A percentile compares a stretch with the other conserved stretches of the same genome.
phyloP scores from a whole-genome alignment of 1,284 basidiomycete genomes.

The Ceratobasidium theobromae region DNA sequence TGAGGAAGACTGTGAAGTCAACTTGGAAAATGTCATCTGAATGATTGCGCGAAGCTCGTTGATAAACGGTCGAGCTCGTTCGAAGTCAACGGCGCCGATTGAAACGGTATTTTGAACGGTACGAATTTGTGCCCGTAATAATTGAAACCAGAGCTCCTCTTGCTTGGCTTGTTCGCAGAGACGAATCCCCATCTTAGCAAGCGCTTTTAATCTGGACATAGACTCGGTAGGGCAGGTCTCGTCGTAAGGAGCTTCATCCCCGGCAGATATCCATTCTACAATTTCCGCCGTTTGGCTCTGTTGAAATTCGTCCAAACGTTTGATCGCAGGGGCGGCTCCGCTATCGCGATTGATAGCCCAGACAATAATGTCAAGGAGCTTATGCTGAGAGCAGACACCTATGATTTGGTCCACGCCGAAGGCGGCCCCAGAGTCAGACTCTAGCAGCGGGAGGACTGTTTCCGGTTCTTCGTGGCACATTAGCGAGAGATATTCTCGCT shows the following conservation, averaged over 20 bases:
- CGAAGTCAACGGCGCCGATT: conserved; percentile 34
- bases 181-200: conserved; percentile 61
- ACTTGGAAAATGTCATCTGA: conserved; percentile 80
- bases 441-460: conserved; percentile 67
- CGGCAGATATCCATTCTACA: conserved; percentile 47
- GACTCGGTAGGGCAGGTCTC: conserved; percentile 45
- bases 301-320: conserved; percentile 64
- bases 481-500: conserved; percentile 70
- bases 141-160: conserved; percentile 89
- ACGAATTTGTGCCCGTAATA: conserved; percentile 79
- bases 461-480: conserved; percentile 71
- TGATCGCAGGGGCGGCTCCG: conserved; percentile 64
- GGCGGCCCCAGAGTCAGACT: conserved; percentile 55
- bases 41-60: conserved; percentile 65
- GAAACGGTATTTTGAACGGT: conserved; percentile 59
- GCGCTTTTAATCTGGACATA: conserved; percentile 47
- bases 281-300: conserved; percentile 57
- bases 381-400: conserved; percentile 63
- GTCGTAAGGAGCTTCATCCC: conserved; percentile 39
- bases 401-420: conserved; percentile 64
- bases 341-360: conserved; percentile 78
- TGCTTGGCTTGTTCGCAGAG: conserved; percentile 53
- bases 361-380: conserved; percentile 74
- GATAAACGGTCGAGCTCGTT: conserved; percentile 9
- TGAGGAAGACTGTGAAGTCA: conserved; percentile 82